Evolutionary conservation across 2,329 filamentous ascomycete species (phyloP).

Genomic region (Apiospora marii): DNA sequence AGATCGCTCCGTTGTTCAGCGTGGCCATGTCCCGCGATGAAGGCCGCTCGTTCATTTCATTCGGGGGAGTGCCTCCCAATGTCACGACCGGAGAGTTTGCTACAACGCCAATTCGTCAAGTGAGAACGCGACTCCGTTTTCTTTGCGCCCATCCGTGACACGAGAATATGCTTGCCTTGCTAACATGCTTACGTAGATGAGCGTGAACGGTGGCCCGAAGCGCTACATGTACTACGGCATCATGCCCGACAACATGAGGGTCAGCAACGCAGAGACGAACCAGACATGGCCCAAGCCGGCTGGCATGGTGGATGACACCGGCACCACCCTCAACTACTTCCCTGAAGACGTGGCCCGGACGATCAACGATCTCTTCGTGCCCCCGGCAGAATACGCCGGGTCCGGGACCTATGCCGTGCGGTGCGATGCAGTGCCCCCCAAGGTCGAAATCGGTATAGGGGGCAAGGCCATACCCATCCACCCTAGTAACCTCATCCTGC

Average conservation of each 20-base stretch:
- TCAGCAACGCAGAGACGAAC: constrained; percentile 32
- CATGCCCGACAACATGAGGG: constrained; percentile 32
- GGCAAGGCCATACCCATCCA: constrained; percentile 41
- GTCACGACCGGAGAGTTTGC: constrained; percentile 40
- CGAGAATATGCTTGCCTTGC: constrained; percentile 31
- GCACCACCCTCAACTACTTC: constrained; percentile 43
- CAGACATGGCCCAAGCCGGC: constrained; percentile 33
- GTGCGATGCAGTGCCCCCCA: constrained; percentile 41
- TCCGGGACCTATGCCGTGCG: constrained; percentile 36
- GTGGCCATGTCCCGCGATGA: constrained; percentile 44
- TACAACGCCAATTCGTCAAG: constrained; percentile 39
- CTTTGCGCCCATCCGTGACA: constrained; percentile 19
- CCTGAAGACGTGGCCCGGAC: constrained; percentile 38
- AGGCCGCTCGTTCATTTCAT: constrained; percentile 41
- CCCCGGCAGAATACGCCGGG: constrained; percentile 35
- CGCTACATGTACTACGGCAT: constrained; percentile 44
- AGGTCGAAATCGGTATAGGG: constrained; percentile 41
- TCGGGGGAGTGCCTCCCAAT: constrained; percentile 43
- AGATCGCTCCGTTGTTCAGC: constrained; percentile 39
- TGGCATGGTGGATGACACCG: constrained; percentile 43
- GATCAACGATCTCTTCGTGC: constrained; percentile 41
- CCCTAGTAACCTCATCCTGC: constrained; percentile 43
- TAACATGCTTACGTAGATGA: constrained; percentile 22
- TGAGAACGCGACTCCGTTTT: constrained; percentile 23
- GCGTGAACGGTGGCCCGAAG: constrained; percentile 11